Conservation (phyloP, 257 asterid genomes). For the Fraxinus excelsior region DNA sequence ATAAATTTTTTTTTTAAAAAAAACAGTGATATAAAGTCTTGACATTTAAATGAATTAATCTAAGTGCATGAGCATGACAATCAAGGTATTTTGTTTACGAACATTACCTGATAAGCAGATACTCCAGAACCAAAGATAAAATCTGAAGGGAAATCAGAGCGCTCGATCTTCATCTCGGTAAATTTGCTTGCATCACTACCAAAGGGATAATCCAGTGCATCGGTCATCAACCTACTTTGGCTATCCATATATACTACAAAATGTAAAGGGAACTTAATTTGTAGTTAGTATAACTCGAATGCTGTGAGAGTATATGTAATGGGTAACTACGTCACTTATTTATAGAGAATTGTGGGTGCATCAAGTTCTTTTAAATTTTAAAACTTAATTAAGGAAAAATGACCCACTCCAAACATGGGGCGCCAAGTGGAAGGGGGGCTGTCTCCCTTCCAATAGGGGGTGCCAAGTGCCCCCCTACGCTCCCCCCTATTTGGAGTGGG, state of each 20-base stretch:
- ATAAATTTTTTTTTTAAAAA: no score
- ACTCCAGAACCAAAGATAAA: conserved; percentile 22
- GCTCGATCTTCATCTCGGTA: not conserved
- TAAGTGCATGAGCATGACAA: no score
- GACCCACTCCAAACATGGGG: no score
- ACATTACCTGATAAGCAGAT: conserved; percentile 24
- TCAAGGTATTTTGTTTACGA: not conserved
- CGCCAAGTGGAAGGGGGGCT: no score
- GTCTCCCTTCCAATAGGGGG: no score
- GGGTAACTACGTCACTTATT: not conserved
- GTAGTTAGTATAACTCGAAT: not conserved
- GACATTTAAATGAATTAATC: no score
- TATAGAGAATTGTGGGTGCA: no score
- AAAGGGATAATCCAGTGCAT: not conserved
- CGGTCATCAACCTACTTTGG: not conserved
- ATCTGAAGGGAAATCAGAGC: conserved; percentile 14
- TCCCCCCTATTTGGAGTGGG: no score
- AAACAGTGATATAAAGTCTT: no score
- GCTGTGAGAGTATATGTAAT: not conserved
- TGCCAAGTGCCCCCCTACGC: no score
- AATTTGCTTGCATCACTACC: not conserved
- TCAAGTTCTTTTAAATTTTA: no score
- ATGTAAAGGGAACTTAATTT: not conserved
- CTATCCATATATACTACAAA: not conserved
- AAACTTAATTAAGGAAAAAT: no score